These are phyloP conservation scores for Lasiodiplodia hormozganensis DNA, from an alignment of 2,329 filamentous ascomycete species.

Conservation along the genomic window DNA sequence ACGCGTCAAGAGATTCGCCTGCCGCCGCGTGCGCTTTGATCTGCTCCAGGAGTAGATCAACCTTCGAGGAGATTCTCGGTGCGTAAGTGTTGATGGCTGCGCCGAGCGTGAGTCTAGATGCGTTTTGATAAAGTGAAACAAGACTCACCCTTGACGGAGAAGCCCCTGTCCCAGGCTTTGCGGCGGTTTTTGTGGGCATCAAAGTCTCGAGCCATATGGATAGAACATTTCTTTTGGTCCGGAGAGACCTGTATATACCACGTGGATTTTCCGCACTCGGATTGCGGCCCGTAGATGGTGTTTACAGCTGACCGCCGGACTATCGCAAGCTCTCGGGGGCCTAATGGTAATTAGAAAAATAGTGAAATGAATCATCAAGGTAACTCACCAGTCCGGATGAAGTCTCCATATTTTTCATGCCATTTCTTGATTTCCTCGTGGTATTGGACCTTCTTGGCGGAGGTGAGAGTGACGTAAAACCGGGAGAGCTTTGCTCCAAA, in stretches of 20 bases:
- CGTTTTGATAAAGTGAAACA: neutral
- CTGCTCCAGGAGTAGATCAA: slow-evolving; percentile 36
- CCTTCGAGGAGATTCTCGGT: slow-evolving; percentile 42
- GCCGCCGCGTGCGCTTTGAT: slow-evolving; percentile 35
- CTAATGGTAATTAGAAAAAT: slow-evolving; percentile 7
- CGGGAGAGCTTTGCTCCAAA: slow-evolving; percentile 46
- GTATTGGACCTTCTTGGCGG: slow-evolving; percentile 36
- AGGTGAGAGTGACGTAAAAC: slow-evolving; percentile 44
- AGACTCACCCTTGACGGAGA: slow-evolving; percentile 37
- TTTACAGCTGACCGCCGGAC: slow-evolving; percentile 39
- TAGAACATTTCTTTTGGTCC: slow-evolving; percentile 35
- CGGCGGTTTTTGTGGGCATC: slow-evolving; percentile 40
- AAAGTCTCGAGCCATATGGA: slow-evolving; percentile 41
- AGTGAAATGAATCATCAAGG: neutral
- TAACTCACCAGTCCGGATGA: slow-evolving; percentile 39
- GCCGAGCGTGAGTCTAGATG: neutral
- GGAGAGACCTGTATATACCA: slow-evolving; percentile 37
- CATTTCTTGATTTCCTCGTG: slow-evolving; percentile 37
- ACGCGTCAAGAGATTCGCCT: slow-evolving; percentile 36
- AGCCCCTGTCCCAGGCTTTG: slow-evolving; percentile 43
- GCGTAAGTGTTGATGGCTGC: slow-evolving; percentile 46
- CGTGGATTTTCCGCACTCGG: slow-evolving; percentile 39
- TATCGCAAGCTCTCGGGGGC: slow-evolving; percentile 44
- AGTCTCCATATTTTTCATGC: slow-evolving; percentile 42
- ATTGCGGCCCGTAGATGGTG: slow-evolving; percentile 39